These are phyloP conservation scores for Heliosperma pusillum DNA, from an alignment of 148 eudicot genomes.

Conservation along the genomic window DNA sequence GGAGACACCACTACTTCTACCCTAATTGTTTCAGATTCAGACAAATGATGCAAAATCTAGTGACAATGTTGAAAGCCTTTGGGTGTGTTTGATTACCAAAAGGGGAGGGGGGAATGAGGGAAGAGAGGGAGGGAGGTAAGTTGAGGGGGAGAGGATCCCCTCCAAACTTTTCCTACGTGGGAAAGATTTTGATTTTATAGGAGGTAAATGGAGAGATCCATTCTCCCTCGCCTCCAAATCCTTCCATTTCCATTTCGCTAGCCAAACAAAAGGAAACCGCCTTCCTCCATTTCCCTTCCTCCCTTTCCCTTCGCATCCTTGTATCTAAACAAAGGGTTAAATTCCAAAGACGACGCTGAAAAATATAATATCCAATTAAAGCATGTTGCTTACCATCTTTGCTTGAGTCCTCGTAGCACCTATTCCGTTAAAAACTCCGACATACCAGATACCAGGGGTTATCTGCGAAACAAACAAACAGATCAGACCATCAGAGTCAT, in stretches of 20 bases:
- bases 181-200: too few relatives aligned
- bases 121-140: too few relatives aligned
- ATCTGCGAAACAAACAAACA: constrained; percentile 49
- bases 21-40: neutral
- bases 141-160: too few relatives aligned
- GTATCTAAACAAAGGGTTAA: neutral
- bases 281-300: too few relatives aligned
- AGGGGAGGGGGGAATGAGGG: too few relatives aligned
- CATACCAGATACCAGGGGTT: constrained; percentile 76
- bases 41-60: neutral
- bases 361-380: neutral
- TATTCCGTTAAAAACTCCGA: constrained; percentile 87
- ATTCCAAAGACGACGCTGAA: neutral
- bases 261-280: too few relatives aligned
- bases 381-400: constrained; percentile 61
- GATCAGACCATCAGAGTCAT: constrained; percentile 30
- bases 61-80: neutral
- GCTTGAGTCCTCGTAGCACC: constrained; percentile 80
- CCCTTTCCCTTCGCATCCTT: too few relatives aligned
- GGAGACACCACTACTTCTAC: neutral
- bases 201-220: too few relatives aligned
- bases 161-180: too few relatives aligned
- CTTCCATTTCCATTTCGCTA: too few relatives aligned
- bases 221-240: too few relatives aligned
- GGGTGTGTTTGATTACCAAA: too few relatives aligned